Conservation (phyloP, 805 yeast species). For the Sugiyamaella chiloensis region DNA sequence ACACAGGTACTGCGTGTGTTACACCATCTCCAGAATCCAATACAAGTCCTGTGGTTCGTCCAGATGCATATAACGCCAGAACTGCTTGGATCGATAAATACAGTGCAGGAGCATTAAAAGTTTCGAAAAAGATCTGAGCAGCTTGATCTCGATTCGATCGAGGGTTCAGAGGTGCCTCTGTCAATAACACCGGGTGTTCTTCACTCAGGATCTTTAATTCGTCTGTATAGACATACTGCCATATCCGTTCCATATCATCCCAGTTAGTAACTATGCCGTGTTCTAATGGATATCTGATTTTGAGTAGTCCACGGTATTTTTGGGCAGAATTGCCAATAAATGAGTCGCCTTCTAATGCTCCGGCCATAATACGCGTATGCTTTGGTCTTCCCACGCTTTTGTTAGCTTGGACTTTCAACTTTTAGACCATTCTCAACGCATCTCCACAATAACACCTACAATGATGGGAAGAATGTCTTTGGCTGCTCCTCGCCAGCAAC, state of each 20-base stretch:
- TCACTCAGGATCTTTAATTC: slow-evolving; percentile 59
- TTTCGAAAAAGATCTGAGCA: slow-evolving; percentile 68
- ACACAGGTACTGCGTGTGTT: slow-evolving; percentile 81
- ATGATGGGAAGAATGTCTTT: slow-evolving; percentile 55
- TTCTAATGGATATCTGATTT: slow-evolving; percentile 65
- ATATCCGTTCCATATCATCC: slow-evolving; percentile 80
- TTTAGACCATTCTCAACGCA: neutral
- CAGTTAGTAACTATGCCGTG: slow-evolving; percentile 81
- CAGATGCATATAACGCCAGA: slow-evolving; percentile 79
- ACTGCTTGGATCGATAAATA: slow-evolving; percentile 74
- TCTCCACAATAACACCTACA: slow-evolving; percentile 34
- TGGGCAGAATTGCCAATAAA: slow-evolving; percentile 79
- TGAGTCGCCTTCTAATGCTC: slow-evolving; percentile 58
- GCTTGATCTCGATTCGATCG: slow-evolving; percentile 53
- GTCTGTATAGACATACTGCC: slow-evolving; percentile 64
- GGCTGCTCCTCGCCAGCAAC: slow-evolving; percentile 92
- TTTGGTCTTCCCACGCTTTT: slow-evolving; percentile 71
- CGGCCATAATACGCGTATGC: slow-evolving; percentile 79
- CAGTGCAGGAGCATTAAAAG: slow-evolving; percentile 72
- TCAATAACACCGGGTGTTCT: slow-evolving; percentile 82
- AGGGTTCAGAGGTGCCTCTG: slow-evolving; percentile 88
- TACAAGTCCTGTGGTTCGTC: slow-evolving; percentile 86
- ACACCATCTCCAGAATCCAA: slow-evolving; percentile 95
- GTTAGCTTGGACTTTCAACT: no score
- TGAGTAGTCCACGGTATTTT: slow-evolving; percentile 70